Base-by-base conservation (phyloP, 2,329 filamentous ascomycete species). In the Septoria linicola region DNA sequence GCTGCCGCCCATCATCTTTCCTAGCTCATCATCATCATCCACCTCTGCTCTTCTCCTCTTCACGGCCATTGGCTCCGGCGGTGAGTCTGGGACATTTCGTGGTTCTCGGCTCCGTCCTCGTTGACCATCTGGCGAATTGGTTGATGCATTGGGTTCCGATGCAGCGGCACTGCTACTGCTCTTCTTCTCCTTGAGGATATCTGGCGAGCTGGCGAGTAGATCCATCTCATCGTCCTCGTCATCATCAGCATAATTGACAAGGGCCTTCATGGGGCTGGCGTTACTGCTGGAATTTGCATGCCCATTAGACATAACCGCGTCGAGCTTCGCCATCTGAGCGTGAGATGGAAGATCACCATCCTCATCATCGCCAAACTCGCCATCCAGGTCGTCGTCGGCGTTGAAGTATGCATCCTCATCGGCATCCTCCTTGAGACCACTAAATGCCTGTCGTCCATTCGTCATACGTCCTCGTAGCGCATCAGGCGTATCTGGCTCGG, bases 341-440 rank as follows among this genome's bases (percentile, higher is more conserved):
- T 64, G 53, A 8, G 60, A 65, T 4, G 66, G 66, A n/a, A 68
- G 47, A 25, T 58, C 60, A 7, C 51, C 47, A 10, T 66, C 59
- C 44, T 68, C 67, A 27, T 66, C 62, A 10, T 73, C 59, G 14
- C 53, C 53, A 10, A 59, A 49, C 39, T 84, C 76, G 10, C 89
- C 88, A 5, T 96, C 90, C 53, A 91, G 87, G 40, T 93, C 88
- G 61, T 96, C 91, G 1, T 88, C 89, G 0, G 81, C 83, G 63
- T 95, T 92, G 80, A 95, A 97, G 70, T 97, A 99, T 36, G 92
- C 89, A 63, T 96, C 92, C 68, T 96, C 89, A 8, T 85, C 83
- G 4, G 85, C 79, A 66, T 96, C 92, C 46, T 95, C 90, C 65
- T 89, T 89, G 67, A 95, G 80, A 37, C 81, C 84, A 69, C 87